phyloP scores from a whole-genome alignment of 2,329 filamentous ascomycete species.

The Dendrostoma leiphaemia region DNA sequence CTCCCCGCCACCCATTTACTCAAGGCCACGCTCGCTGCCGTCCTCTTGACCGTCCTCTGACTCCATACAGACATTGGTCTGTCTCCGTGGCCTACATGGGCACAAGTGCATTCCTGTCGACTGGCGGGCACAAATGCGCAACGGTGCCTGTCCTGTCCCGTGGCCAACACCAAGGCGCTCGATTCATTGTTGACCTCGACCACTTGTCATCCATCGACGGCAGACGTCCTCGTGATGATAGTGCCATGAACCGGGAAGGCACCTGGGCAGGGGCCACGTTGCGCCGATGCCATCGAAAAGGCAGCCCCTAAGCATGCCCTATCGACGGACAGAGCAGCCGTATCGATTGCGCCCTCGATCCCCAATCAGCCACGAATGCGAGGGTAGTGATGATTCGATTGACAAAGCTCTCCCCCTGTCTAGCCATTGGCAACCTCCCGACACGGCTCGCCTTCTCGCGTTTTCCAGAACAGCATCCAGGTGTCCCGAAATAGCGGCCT shows the following conservation, averaged over 20 bases:
- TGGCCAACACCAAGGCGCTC: conserved; percentile 9
- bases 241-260: background rate
- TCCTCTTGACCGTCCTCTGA: too few relatives aligned
- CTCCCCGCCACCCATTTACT: too few relatives aligned
- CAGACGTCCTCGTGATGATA: conserved; percentile 5
- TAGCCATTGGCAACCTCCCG: conserved; percentile 13
- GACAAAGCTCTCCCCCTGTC: conserved; percentile 3
- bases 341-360: background rate
- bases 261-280: conserved; percentile 16
- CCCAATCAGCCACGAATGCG: conserved; percentile 3
- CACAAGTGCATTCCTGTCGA: conserved; percentile 13
- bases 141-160: background rate
- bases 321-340: background rate
- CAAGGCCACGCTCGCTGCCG: too few relatives aligned
- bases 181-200: background rate
- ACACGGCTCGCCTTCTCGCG: background rate
- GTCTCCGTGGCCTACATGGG: too few relatives aligned
- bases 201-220: background rate
- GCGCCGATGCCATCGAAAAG: conserved; percentile 6
- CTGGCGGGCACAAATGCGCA: background rate
- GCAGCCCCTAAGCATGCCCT: background rate
- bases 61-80: too few relatives aligned
- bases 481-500: conserved; percentile 17
- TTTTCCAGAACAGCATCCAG: background rate
- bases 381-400: background rate